These are phyloP conservation scores for Antarctomyces pellizariae DNA, from an alignment of 495 filamentous ascomycete species.

Conservation along the genomic window DNA sequence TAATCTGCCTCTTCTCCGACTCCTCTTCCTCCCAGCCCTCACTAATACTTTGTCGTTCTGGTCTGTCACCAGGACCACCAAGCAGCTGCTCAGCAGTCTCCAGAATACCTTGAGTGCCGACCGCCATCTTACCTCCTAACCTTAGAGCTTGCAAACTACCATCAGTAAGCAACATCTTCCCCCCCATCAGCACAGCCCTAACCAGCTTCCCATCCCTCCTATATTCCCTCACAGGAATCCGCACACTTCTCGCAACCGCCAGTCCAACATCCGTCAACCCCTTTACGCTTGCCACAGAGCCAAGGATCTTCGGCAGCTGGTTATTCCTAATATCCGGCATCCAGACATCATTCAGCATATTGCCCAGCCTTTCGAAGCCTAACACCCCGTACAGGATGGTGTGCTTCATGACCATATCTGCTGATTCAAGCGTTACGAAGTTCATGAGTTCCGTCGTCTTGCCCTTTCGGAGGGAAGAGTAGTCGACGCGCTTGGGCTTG, in stretches of 20 bases:
- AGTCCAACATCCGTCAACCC: constrained; percentile 75
- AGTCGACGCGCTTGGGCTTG: constrained; percentile 93
- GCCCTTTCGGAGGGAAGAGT: constrained; percentile 84
- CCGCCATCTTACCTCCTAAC: constrained; percentile 80
- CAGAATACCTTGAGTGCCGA: constrained; percentile 78
- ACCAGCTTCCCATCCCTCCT: constrained; percentile 82
- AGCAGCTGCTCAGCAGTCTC: constrained; percentile 72
- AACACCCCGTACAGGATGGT: constrained; percentile 80
- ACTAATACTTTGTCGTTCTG: constrained; percentile 10
- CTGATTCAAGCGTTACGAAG: constrained; percentile 76
- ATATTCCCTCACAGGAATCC: constrained; percentile 81
- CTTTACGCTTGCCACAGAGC: constrained; percentile 73
- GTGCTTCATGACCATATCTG: constrained; percentile 68
- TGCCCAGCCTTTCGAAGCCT: constrained; percentile 70
- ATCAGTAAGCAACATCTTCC: constrained; percentile 68
- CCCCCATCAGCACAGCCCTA: constrained; percentile 76
- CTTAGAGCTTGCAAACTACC: constrained; percentile 81
- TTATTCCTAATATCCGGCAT: constrained; percentile 80
- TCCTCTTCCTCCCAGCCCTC: constrained; percentile 41
- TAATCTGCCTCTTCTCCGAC: constrained; percentile 52
- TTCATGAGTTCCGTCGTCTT: constrained; percentile 99
- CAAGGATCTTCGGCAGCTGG: constrained; percentile 73
- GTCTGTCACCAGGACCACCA: constrained; percentile 15
- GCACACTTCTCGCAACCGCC: constrained; percentile 65
- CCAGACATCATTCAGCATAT: constrained; percentile 88